Evolutionary conservation across 2,329 filamentous ascomycete species (phyloP), one percentile per base, ranked within the genome.

Genomic region (Phaeosphaeria sp.): DNA sequence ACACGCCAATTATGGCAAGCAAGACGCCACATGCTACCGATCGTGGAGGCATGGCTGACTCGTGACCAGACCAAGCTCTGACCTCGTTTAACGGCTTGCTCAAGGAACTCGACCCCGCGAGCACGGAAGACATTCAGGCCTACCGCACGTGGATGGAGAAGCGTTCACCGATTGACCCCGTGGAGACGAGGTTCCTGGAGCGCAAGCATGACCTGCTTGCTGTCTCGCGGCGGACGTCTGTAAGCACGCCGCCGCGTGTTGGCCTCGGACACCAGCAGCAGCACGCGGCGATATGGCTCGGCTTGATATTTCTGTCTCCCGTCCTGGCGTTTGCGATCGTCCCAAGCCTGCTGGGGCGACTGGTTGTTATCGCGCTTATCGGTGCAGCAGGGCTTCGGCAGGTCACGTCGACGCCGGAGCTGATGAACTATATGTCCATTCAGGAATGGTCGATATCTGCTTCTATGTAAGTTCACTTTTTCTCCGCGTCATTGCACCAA

Each of bases 121-220:
- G 78, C 1, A 62, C 77, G 4, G 74, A 79, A 9, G 87, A 91
- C 50, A 77, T 87, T 18, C 72, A 78, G 15, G 74, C 74, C 1
- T 89, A 88, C 67, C 83, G 82, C 43, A 66, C 75, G 6, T 91
- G 87, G 75, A 83, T 91, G 44, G 74, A 79, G 7, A 79, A 75
- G 11, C 81, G 84, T 56, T 78, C 79, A 30, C 83, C 85, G 6
- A 83, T 92, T 47, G 83, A 84, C 39, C 81, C 87, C 42, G 69
- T 77, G 8, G 90, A 92, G 73, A 81, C 82, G 2, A 79, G 79
- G 3, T 91, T 91, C 66, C 80, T 91, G 5, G 81, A 86, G 40
- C 75, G 78, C 3, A 71, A 77, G 13, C 76, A 83, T 5, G 88
- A 90, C 61, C 80, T 90, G 13, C 72, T 90, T 20, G 80, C 66